Evolutionary conservation across 108 stramenopile species (phyloP).

Genomic region (Aurantiochytrium sp.): DNA sequence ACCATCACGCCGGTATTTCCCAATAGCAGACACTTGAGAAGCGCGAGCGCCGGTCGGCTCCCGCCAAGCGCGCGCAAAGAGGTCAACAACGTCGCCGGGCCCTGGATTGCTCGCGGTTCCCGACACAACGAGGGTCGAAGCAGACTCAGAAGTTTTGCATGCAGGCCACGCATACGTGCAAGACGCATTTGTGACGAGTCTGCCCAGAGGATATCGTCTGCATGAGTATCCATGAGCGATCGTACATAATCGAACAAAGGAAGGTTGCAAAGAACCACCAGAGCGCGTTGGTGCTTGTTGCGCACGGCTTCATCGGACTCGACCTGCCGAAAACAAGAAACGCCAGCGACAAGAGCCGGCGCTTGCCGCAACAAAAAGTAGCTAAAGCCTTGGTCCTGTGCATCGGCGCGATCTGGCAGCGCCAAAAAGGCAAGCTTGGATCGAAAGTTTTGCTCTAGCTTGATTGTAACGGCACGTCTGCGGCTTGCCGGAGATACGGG

Average conservation of each 20-base stretch:
- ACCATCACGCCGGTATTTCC: neutral
- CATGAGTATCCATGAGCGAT: neutral
- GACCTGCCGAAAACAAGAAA: neutral
- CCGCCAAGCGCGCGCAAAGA: neutral
- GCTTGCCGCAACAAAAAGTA: neutral
- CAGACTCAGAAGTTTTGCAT: neutral
- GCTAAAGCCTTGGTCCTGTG: neutral
- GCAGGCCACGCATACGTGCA: neutral
- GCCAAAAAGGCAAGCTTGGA: neutral
- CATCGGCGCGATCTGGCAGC: neutral
- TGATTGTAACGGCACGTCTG: neutral
- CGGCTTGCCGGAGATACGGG: neutral
- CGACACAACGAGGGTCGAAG: neutral
- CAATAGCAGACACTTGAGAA: neutral
- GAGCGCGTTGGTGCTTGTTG: neutral
- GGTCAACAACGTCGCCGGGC: neutral
- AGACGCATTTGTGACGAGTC: neutral
- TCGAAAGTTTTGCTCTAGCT: neutral
- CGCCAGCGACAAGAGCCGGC: neutral
- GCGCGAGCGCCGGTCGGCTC: neutral
- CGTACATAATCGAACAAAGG: neutral
- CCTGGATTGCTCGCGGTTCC: neutral
- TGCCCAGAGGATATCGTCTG: neutral
- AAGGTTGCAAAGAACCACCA: neutral
- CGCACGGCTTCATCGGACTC: neutral